phyloP scores from a whole-genome alignment of 805 yeast species.

The Cephaloascus fragrans region DNA sequence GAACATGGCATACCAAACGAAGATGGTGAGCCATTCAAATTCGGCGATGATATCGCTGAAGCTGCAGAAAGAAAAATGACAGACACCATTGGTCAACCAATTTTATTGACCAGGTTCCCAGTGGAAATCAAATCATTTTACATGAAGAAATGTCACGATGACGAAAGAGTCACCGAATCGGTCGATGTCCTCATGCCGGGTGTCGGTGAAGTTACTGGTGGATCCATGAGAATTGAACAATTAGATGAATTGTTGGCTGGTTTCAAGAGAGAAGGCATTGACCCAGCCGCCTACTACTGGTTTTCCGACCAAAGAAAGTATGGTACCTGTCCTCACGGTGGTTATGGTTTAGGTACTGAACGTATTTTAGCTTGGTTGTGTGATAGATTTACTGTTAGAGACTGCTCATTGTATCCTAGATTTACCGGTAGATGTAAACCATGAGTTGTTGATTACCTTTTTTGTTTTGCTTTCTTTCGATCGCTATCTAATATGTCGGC shows the following conservation, averaged over 20 bases:
- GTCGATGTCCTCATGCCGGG: slow-evolving; percentile 98
- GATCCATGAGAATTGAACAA: slow-evolving; percentile 92
- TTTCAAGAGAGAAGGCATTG: slow-evolving; percentile 86
- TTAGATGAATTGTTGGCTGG: slow-evolving; percentile 81
- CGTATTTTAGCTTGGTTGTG: slow-evolving; percentile 98
- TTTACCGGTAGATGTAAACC: slow-evolving; percentile 98
- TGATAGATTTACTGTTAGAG: slow-evolving; percentile 96
- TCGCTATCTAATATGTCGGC: slow-evolving; percentile 12
- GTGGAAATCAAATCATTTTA: slow-evolving; percentile 95
- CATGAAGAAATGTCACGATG: slow-evolving; percentile 89
- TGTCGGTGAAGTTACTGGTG: slow-evolving; percentile 98
- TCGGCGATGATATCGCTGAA: slow-evolving; percentile 99
- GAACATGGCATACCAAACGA: slow-evolving; percentile 92
- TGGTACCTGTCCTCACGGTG: slow-evolving; percentile 98
- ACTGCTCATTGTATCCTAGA: slow-evolving; percentile 95
- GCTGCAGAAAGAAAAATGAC: slow-evolving; percentile 99
- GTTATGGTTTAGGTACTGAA: slow-evolving; percentile 97
- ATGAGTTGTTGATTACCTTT: too few species aligned
- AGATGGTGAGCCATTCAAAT: slow-evolving; percentile 85
- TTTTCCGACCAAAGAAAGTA: slow-evolving; percentile 91
- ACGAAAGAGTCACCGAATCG: slow-evolving; percentile 91
- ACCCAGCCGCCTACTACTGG: slow-evolving; percentile 85
- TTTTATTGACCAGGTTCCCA: slow-evolving; percentile 89
- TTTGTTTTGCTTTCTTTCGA: too few species aligned
- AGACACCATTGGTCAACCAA: slow-evolving; percentile 87